Evolutionary conservation across 2,329 filamentous ascomycete species (phyloP).

Genomic region (Truncatella angustata): DNA sequence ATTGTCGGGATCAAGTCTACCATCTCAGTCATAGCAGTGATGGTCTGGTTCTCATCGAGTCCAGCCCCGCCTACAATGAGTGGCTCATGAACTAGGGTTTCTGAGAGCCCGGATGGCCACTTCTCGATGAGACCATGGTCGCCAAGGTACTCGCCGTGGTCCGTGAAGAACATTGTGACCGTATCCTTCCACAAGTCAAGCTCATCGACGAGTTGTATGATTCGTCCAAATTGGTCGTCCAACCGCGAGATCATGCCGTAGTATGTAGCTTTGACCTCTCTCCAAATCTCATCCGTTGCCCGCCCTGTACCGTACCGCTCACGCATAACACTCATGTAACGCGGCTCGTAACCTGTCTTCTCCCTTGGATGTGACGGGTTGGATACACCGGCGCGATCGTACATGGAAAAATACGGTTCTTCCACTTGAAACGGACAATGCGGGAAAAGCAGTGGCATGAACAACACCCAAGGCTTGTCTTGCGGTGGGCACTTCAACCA

Average conservation of each 20-base stretch:
- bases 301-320: constrained; percentile 35
- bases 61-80: constrained; percentile 35
- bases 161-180: constrained; percentile 42
- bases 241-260: constrained; percentile 42
- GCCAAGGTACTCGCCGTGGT: constrained; percentile 47
- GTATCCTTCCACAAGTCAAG: constrained; percentile 35
- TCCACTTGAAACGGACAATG: constrained; percentile 47
- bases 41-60: neutral
- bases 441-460: constrained; percentile 41
- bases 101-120: constrained; percentile 43
- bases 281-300: constrained; percentile 33
- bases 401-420: constrained; percentile 47
- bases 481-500: constrained; percentile 42
- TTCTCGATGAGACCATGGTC: constrained; percentile 48
- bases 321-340: constrained; percentile 38
- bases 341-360: constrained; percentile 40
- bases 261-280: constrained; percentile 42
- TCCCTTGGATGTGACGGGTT: constrained; percentile 9
- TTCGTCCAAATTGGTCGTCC: constrained; percentile 43
- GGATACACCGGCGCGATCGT: constrained; percentile 31
- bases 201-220: constrained; percentile 33
- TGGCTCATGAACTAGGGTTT: constrained; percentile 40
- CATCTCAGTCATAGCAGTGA: constrained; percentile 37
- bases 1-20: constrained; percentile 44
- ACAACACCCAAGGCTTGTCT: constrained; percentile 40